Conservation (phyloP, 2,329 filamentous ascomycete genomes). For the Botrytis fabae region DNA sequence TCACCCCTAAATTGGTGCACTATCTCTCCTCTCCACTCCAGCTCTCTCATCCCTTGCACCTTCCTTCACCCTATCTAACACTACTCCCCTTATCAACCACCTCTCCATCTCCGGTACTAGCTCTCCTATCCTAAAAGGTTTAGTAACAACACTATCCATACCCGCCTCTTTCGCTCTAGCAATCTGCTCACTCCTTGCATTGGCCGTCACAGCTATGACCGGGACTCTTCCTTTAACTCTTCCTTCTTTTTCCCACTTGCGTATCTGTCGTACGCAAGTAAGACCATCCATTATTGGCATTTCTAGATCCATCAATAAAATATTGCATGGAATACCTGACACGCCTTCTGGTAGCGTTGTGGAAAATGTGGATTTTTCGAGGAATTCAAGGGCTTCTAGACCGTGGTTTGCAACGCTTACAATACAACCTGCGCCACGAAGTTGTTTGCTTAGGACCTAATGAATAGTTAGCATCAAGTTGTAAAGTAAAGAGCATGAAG, state of each 20-base stretch:
- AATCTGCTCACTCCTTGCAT: constrained; percentile 37
- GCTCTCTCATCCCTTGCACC: constrained; percentile 3
- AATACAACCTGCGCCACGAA: constrained; percentile 47
- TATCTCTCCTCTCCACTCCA: constrained; percentile 14
- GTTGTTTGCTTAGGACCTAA: constrained; percentile 54
- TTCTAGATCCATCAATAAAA: constrained; percentile 74
- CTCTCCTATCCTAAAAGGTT: constrained; percentile 67
- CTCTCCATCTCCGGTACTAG: constrained; percentile 58
- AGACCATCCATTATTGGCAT: constrained; percentile 74
- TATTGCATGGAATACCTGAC: constrained; percentile 48
- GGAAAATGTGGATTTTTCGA: constrained; percentile 31
- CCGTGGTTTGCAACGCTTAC: constrained; percentile 57
- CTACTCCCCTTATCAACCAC: constrained; percentile 6
- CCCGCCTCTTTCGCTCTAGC: constrained; percentile 31
- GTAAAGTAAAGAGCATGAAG: neutral
- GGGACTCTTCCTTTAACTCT: constrained; percentile 48
- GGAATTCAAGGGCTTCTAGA: constrained; percentile 52
- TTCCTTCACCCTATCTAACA: neutral
- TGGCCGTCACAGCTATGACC: constrained; percentile 40
- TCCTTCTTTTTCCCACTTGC: constrained; percentile 55
- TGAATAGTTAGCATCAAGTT: neutral
- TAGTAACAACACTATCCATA: constrained; percentile 65
- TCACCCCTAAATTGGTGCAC: constrained; percentile 6
- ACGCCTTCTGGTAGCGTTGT: constrained; percentile 28
- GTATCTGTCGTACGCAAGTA: constrained; percentile 63